These are phyloP conservation scores for Colletotrichum endophyticum DNA, from an alignment of 2,329 filamentous ascomycete genomes.

Conservation along the genomic window DNA sequence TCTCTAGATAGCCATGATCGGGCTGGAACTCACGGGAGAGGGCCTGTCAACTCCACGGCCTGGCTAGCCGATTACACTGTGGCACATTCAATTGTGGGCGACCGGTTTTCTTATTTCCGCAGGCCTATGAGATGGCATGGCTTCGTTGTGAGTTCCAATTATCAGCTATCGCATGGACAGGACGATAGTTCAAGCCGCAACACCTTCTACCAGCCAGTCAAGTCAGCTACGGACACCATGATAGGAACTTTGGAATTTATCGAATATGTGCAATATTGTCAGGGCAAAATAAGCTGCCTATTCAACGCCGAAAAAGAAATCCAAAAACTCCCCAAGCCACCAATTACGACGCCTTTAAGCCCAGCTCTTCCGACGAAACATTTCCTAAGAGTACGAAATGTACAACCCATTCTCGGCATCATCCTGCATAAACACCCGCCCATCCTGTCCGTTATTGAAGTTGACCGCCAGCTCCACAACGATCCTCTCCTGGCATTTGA, in stretches of 20 bases:
- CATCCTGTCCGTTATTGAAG: neutral
- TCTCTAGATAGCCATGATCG: too few species aligned
- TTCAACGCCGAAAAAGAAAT: neutral
- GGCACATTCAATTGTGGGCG: too few species aligned
- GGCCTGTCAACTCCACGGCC: too few species aligned
- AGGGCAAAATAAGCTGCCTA: neutral
- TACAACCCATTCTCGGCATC: constrained; percentile 8
- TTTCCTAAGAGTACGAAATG: neutral
- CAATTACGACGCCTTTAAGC: neutral
- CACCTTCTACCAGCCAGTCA: too few species aligned
- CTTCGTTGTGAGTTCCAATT: too few species aligned
- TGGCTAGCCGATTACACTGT: too few species aligned
- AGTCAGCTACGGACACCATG: too few species aligned
- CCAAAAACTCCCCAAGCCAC: neutral
- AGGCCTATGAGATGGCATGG: too few species aligned
- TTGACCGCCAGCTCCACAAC: constrained; percentile 10
- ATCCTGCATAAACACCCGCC: neutral
- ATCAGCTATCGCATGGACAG: too few species aligned
- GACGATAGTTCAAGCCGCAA: too few species aligned
- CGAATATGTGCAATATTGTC: neutral
- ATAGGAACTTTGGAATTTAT: neutral
- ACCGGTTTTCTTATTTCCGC: too few species aligned
- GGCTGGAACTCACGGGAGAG: too few species aligned
- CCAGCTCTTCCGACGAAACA: neutral
- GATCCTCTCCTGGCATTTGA: neutral